phyloP scores from a whole-genome alignment of 768 basidiomycete species.

The Pulveroboletus sp. region DNA sequence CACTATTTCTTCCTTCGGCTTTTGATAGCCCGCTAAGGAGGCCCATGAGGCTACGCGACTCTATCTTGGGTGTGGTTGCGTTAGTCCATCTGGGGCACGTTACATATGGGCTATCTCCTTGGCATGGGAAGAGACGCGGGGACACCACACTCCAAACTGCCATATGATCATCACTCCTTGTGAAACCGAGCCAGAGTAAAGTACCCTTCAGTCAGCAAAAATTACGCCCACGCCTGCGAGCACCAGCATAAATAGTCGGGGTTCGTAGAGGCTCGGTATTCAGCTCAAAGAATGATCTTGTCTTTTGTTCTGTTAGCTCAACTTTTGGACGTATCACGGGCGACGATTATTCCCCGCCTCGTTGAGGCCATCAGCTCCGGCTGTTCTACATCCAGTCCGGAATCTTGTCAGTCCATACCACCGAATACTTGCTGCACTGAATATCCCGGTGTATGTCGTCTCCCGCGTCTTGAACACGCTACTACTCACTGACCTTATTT shows the following conservation, averaged over 20 bases:
- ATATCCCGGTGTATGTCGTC: slow-evolving; percentile 50
- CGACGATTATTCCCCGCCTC: slow-evolving; percentile 18
- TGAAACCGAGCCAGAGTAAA: neutral
- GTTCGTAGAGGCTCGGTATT: neutral
- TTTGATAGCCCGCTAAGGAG: neutral
- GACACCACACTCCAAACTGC: neutral
- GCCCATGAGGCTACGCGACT: neutral
- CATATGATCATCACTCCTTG: neutral
- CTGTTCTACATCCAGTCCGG: slow-evolving; percentile 46
- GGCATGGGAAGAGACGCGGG: neutral
- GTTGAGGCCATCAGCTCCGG: slow-evolving; percentile 42
- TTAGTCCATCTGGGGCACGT: neutral
- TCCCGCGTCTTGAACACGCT: neutral
- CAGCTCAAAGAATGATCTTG: slow-evolving; percentile 3
- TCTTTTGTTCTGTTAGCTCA: slow-evolving; percentile 20
- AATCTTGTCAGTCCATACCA: slow-evolving; percentile 49
- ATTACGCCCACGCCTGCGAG: neutral
- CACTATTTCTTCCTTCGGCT: neutral
- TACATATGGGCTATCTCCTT: neutral
- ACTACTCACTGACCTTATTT: neutral
- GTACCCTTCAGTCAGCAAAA: neutral
- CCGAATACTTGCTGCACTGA: slow-evolving; percentile 61
- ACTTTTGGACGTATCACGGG: slow-evolving; percentile 16
- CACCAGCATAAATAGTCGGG: slow-evolving; percentile 14
- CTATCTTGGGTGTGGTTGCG: neutral